phyloP scores from a whole-genome alignment of 2,329 filamentous ascomycete species.

The Metarhizium sp. region DNA sequence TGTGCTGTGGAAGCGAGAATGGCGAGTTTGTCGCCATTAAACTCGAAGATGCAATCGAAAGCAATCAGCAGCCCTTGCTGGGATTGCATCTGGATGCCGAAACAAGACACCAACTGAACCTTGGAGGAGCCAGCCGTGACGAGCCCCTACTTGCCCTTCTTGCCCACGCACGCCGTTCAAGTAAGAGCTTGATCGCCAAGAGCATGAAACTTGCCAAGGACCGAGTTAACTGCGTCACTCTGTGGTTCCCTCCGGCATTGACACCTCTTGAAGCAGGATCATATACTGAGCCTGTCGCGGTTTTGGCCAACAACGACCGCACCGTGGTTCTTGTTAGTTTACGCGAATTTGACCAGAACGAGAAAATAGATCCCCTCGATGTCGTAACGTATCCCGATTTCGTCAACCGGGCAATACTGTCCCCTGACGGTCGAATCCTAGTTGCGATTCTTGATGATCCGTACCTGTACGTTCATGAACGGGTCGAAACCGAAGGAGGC shows the following conservation, averaged over 20 bases:
- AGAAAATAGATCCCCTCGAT: conserved; percentile 50
- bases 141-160: conserved; percentile 26
- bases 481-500: conserved; percentile 29
- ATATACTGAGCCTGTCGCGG: conserved; percentile 50
- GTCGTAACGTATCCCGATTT: conserved; percentile 68
- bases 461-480: conserved; percentile 72
- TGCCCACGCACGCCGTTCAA: conserved; percentile 27
- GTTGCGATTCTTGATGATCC: conserved; percentile 83
- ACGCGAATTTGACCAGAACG: conserved; percentile 40
- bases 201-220: conserved; percentile 48
- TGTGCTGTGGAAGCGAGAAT: conserved; percentile 81
- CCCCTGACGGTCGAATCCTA: conserved; percentile 73
- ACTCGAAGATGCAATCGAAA: conserved; percentile 34
- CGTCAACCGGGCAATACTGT: conserved; percentile 92
- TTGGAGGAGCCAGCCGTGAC: conserved; percentile 22
- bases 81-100: conserved; percentile 13
- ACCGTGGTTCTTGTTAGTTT: conserved; percentile 79
- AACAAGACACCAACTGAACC: conserved; percentile 18
- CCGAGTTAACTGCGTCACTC: conserved; percentile 57
- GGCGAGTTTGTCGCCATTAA: conserved; percentile 81
- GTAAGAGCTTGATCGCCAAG: conserved; percentile 38
- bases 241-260: conserved; percentile 45
- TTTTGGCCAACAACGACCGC: conserved; percentile 85
- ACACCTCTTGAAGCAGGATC: conserved; percentile 21
- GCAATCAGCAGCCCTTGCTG: conserved; percentile 14